phyloP scores from a whole-genome alignment of 306 rosid species.

The Acacia acuminata region DNA sequence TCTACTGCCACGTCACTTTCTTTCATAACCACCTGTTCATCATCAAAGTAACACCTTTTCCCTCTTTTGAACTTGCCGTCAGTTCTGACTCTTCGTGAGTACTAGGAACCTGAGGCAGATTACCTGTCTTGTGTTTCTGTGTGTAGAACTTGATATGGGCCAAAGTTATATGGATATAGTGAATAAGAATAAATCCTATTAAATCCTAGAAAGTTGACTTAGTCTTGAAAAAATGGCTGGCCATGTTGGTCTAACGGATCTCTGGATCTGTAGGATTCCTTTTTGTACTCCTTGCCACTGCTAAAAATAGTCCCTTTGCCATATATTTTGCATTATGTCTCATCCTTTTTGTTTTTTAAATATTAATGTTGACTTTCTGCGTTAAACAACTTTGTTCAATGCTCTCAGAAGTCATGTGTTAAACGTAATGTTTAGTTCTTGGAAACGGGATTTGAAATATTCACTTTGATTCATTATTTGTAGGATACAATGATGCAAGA shows the following conservation, averaged over 20 bases:
- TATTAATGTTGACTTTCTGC: constrained; percentile 3
- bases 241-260: not conserved
- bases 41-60: not conserved
- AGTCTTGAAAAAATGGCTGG: not conserved
- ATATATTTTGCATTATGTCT: not conserved
- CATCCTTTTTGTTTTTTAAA: not conserved
- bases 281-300: not conserved
- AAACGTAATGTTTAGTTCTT: not conserved
- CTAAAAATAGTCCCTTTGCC: constrained; percentile 1
- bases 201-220: not conserved
- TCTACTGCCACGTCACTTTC: not conserved
- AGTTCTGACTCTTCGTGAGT: not conserved
- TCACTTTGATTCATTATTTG: constrained; percentile 36
- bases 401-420: not conserved
- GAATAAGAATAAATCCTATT: too few species aligned
- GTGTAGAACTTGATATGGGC: not conserved
- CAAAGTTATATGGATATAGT: not conserved
- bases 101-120: not conserved
- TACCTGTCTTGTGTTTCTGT: not conserved
- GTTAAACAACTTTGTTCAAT: not conserved
- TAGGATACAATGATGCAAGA: constrained; percentile 75
- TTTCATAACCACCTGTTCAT: not conserved
- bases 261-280: not conserved
- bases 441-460: constrained; percentile 8
- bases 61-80: not conserved